A percentile compares a stretch with the other conserved stretches of the same genome.
phyloP scores from a whole-genome alignment of 257 asterid species.

The Plantago elongata region DNA sequence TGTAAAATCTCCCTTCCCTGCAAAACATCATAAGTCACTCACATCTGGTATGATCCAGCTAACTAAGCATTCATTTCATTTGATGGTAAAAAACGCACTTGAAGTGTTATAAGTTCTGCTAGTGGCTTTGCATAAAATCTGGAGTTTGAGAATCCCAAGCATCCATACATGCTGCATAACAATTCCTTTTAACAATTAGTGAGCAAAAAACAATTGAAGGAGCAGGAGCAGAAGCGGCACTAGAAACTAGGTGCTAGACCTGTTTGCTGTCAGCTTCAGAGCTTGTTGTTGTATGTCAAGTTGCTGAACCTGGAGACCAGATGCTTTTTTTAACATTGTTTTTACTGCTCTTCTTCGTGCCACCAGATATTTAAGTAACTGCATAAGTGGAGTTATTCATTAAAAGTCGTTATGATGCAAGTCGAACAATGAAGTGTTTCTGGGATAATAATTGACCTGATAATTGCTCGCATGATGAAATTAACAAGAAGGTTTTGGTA shows the following conservation, averaged over 20 bases:
- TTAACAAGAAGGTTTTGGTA: not conserved
- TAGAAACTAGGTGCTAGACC: constrained; percentile 40
- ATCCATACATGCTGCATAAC: constrained; percentile 83
- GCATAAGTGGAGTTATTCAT: constrained; percentile 14
- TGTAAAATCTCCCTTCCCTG: constrained; percentile 96
- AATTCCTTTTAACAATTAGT: constrained; percentile 22
- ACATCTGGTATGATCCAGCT: constrained; percentile 17
- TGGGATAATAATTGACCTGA: constrained; percentile 12
- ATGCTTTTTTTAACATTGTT: constrained; percentile 65
- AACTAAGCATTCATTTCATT: constrained; percentile 13
- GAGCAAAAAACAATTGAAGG: constrained; percentile 17
- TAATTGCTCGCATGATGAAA: not conserved
- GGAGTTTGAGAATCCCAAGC: constrained; percentile 93
- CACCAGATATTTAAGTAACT: constrained; percentile 88
- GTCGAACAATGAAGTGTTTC: constrained; percentile 11
- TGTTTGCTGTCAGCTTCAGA: constrained; percentile 92
- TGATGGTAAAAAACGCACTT: constrained; percentile 41
- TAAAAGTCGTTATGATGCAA: constrained; percentile 11
- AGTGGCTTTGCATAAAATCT: constrained; percentile 95
- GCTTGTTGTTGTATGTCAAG: constrained; percentile 97
- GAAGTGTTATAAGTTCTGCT: constrained; percentile 92
- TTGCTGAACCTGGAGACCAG: constrained; percentile 88
- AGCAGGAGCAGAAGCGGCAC: constrained; percentile 18
- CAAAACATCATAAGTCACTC: constrained; percentile 25
- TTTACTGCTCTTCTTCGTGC: constrained; percentile 83